Evolutionary conservation across 2,329 filamentous ascomycete species (phyloP), one percentile per base, ranked within the genome.

Genomic region (Colletotrichum sp.): DNA sequence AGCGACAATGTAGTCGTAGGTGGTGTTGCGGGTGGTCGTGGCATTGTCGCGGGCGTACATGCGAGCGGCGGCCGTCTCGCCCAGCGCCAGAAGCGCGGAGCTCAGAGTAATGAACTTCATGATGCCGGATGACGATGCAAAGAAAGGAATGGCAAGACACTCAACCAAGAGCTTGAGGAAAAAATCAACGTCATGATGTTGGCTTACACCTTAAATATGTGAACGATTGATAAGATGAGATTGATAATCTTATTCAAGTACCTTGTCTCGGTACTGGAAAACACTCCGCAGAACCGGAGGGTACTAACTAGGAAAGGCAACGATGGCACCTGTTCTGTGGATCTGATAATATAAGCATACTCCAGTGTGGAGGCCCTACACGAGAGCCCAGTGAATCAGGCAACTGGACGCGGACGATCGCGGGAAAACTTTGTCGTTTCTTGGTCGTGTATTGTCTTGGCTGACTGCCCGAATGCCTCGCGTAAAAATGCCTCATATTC

Each of bases 1-100:
- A 4, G 72, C 71, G 24, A 78, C 72, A 28, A 79, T 79, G 69
- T 77, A 74, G 32, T 78, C 76, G 68, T 78, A 76, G 34, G 77
- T 77, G 8, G 52, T 34, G 57, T 75, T 75, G 26, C 73, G 69
- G 24, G 63, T 75, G 18, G 77, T 77, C n/a, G 75, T 75, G 26
- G 59, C 26, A 65, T 68, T 77, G 34, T 36, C 34, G 13, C 69
- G 39, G 43, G 26, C 34, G 16, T 16, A 57, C 14, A 75, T 36
- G 26, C 63, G 63, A 16, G 73, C 73, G 0, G 73, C 64, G 13
- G 68, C 57, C 18, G 63, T 68, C 18, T 72, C 69, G 43, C 73
- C 28, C 30, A 75, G 63, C 39, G 73, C 69, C 7, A 75, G 63
- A 13, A 75, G 39, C 69, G 73, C 69, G 59, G 73, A 72, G 16